Percentiles rank a stretch among this genome's conserved stretches.
These are phyloP conservation scores for Aureobasidium sp. DNA, from an alignment of 2,329 filamentous ascomycete genomes.

Conservation along the genomic window DNA sequence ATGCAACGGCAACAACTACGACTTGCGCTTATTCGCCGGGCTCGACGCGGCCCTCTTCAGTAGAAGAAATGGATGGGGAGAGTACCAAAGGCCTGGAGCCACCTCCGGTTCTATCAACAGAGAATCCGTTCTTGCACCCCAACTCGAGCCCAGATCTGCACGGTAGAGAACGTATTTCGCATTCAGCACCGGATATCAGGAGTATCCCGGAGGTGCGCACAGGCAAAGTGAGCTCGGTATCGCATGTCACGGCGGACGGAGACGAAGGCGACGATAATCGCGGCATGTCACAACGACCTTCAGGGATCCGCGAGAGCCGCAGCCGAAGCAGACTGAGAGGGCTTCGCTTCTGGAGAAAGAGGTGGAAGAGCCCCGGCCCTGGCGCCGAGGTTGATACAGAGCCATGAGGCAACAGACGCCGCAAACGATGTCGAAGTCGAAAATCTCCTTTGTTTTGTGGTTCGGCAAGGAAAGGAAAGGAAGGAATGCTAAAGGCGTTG, in stretches of 20 bases:
- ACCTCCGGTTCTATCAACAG: conserved; percentile 11
- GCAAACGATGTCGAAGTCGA: background rate
- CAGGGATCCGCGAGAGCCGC: conserved; percentile 23
- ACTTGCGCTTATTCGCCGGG: conserved; percentile 24
- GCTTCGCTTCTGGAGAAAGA: conserved; percentile 32
- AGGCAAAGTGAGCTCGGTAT: conserved; percentile 2
- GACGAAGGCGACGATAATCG: conserved; percentile 1
- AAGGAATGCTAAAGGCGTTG: conserved; percentile 3
- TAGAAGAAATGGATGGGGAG: conserved; percentile 26
- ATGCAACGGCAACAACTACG: conserved; percentile 23
- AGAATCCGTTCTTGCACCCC: conserved; percentile 14
- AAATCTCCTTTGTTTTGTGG: conserved; percentile 7
- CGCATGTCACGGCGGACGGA: background rate
- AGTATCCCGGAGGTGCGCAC: conserved; percentile 2
- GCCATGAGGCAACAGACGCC: background rate
- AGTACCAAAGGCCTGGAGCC: conserved; percentile 19
- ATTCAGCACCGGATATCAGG: conserved; percentile 12
- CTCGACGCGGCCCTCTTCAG: conserved; percentile 30
- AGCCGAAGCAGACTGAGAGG: conserved; percentile 30
- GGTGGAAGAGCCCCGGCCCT: conserved; percentile 13
- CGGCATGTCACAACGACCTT: background rate
- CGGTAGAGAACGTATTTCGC: conserved; percentile 1
- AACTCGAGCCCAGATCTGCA: conserved; percentile 11
- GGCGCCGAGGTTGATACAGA: conserved; percentile 4
- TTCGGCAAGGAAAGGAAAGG: background rate